Base-by-base conservation (phyloP, 2,329 filamentous ascomycete genomes). In the Raffaelea ambrosiae region DNA sequence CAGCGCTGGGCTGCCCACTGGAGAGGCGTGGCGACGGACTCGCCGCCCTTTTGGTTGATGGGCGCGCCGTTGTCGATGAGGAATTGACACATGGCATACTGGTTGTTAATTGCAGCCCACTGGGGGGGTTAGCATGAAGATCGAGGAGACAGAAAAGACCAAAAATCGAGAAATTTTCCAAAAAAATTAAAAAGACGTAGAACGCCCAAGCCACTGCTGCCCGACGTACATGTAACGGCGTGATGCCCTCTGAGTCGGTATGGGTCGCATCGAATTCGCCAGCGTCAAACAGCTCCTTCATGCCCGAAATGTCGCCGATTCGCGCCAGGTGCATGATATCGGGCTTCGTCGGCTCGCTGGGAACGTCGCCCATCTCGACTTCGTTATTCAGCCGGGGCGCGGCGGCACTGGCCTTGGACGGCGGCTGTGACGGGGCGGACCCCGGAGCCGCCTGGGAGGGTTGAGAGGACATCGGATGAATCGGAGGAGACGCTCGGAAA, bases 41-140 rank as follows among this genome's bases (percentile, higher is more conserved):
- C 91, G 65, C 93, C 93, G 65, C 94, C 93, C 66, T 94, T 95
- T 53, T 83, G 84, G 68, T 98, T 97, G 59, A 97, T 85, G 62
- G 95, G 86, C 61, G 90, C 93, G 60, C 89, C 89, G 53, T 72
- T 68, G 44, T 79, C 86, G 62, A 98, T 79, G 40, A 98, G 81
- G 67, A 94, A 96, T 66, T 93, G 91, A 77, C 91, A 96, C 73
- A 97, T 89, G 56, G 88, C 87, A 70, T 91, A 94, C 64, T 96
- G 93, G 62, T 97, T 97, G 71, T 98, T 98, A 65, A 98, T 97
- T 35, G 94, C 88, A 42, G 93, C 93, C 93, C 93, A 98, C 88
- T 98, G 63, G 11, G 13, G n/a, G 13, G n/a, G 11, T 19, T 14
- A 35, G 33, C 40, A 33, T 26, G 35, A 41, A 29, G 29, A 8